These are phyloP conservation scores for Pterocarpus macrocarpus DNA, from an alignment of 306 rosid species.

Conservation along the genomic window DNA sequence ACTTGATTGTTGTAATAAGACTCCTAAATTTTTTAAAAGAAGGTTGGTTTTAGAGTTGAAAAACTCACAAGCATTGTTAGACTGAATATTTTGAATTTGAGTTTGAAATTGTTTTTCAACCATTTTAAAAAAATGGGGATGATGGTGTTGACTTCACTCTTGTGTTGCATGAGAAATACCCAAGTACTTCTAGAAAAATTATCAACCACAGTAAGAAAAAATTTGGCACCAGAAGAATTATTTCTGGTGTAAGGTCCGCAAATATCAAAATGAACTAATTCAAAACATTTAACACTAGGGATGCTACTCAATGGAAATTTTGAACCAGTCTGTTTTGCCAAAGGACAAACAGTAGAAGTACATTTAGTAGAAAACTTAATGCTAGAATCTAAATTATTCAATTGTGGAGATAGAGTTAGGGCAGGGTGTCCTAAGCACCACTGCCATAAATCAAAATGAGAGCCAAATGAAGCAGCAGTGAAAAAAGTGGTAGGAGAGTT, in stretches of 20 bases:
- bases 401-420: neutral
- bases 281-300: neutral
- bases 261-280: neutral
- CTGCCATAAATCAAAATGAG: neutral
- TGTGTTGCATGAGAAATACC: conserved; percentile 24
- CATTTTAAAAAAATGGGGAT: neutral
- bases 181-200: neutral
- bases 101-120: neutral
- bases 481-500: too few species aligned
- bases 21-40: neutral
- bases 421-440: neutral
- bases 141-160: neutral
- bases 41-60: neutral
- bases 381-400: neutral
- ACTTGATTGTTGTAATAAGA: neutral
- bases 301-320: neutral
- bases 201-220: neutral
- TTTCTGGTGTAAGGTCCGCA: neutral
- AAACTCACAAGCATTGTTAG: neutral
- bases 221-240: conserved; percentile 10
- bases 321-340: neutral
- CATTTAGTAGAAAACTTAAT: conserved; percentile 22
- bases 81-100: neutral
- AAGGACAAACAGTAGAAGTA: neutral
- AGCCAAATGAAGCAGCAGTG: neutral